Conservation (phyloP, 2,329 filamentous ascomycete genomes). For the Aspergillus bombycis region DNA sequence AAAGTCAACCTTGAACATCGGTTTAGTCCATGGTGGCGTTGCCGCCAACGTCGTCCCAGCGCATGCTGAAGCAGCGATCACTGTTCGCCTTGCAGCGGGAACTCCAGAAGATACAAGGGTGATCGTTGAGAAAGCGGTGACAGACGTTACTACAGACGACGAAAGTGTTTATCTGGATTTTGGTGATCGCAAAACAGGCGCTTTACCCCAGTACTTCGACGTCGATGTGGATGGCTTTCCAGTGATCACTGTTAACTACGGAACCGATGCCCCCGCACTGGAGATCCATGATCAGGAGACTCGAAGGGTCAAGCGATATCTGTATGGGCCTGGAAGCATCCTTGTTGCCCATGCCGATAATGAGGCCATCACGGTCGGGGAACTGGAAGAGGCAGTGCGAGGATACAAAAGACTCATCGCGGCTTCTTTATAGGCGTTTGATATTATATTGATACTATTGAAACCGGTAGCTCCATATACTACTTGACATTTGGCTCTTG, state of each 20-base stretch:
- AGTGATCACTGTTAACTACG: slow-evolving; percentile 84
- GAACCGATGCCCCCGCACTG: slow-evolving; percentile 84
- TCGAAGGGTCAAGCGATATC: slow-evolving; percentile 52
- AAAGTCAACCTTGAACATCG: slow-evolving; percentile 87
- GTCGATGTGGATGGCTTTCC: slow-evolving; percentile 87
- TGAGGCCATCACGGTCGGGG: slow-evolving; percentile 74
- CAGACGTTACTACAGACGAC: slow-evolving; percentile 48
- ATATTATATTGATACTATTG: no score
- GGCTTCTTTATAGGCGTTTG: slow-evolving; percentile 26
- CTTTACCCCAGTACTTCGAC: slow-evolving; percentile 76
- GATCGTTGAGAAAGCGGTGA: slow-evolving; percentile 59
- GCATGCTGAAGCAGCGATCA: slow-evolving; percentile 68
- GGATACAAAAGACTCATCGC: slow-evolving; percentile 74
- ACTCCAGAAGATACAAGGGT: slow-evolving; percentile 62
- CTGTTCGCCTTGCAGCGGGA: slow-evolving; percentile 78
- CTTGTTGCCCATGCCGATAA: slow-evolving; percentile 84
- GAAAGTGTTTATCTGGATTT: slow-evolving; percentile 65
- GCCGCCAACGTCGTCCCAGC: slow-evolving; percentile 87
- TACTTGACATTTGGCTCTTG: no score
- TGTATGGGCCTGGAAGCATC: slow-evolving; percentile 71
- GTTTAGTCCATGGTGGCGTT: slow-evolving; percentile 75
- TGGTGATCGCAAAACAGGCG: slow-evolving; percentile 57
- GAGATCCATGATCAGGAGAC: slow-evolving; percentile 63
- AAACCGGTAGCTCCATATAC: no score
- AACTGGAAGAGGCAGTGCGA: slow-evolving; percentile 76